Evolutionary conservation across 2,329 filamentous ascomycete genomes (phyloP).

Genomic region (Sclerotiophoma versabilis): DNA sequence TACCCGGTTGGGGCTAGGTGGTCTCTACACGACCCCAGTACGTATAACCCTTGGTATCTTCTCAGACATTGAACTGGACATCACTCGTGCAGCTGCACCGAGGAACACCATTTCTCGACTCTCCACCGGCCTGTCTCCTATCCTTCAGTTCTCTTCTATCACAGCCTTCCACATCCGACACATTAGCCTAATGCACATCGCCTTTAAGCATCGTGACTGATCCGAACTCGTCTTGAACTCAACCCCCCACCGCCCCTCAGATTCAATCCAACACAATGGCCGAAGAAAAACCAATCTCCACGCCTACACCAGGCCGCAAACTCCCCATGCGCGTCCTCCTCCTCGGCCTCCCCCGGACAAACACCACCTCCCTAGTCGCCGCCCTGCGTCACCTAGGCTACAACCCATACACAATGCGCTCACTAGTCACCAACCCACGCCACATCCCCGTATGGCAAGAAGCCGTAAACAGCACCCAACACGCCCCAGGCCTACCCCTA

Average conservation of each 20-base stretch:
- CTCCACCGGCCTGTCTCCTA: too few species aligned
- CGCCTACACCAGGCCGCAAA: background rate
- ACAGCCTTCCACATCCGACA: background rate
- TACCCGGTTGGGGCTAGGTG: slow-evolving; percentile 16
- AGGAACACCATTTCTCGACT: too few species aligned
- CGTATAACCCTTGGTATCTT: background rate
- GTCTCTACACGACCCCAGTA: slow-evolving; percentile 3
- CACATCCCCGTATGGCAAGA: slow-evolving; percentile 40
- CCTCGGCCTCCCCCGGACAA: slow-evolving; percentile 73
- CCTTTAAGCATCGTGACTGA: slow-evolving; percentile 3
- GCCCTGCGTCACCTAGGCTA: slow-evolving; percentile 55
- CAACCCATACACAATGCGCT: slow-evolving; percentile 35
- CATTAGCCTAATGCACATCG: slow-evolving; percentile 10
- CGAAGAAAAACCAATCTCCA: background rate
- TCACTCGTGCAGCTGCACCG: too few species aligned
- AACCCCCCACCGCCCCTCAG: background rate
- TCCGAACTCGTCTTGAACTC: too few species aligned
- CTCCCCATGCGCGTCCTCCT: slow-evolving; percentile 74
- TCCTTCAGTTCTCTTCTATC: too few species aligned
- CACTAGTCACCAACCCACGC: slow-evolving; percentile 26
- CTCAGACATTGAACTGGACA: too few species aligned
- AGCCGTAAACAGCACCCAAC: slow-evolving; percentile 35
- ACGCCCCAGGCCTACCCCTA: slow-evolving; percentile 30
- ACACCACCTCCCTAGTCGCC: slow-evolving; percentile 62
- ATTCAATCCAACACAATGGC: background rate